Percentiles rank a stretch among this genome's conserved stretches.
Conservation (phyloP, 179 eudicot species). For the Corrigiola litoralis region DNA sequence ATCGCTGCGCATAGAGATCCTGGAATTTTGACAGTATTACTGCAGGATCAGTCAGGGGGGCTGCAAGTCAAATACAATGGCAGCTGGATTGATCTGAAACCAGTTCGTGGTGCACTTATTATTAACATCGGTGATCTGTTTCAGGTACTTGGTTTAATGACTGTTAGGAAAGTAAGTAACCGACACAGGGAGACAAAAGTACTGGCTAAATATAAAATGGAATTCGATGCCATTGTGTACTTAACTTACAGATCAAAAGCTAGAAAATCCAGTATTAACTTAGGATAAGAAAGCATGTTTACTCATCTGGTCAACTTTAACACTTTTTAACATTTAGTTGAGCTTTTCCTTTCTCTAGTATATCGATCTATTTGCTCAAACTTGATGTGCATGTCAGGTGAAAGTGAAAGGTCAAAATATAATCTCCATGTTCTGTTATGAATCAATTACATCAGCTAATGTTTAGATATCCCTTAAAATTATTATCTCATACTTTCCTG, state of each 20-base stretch:
- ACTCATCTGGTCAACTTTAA: neutral
- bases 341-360: too few species aligned
- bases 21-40: slow-evolving; percentile 55
- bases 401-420: too few species aligned
- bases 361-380: too few species aligned
- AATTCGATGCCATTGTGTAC: neutral
- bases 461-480: neutral
- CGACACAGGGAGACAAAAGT: neutral
- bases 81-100: slow-evolving; percentile 60
- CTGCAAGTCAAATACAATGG: slow-evolving; percentile 54
- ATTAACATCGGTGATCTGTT: slow-evolving; percentile 70
- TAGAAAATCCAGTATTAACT: too few species aligned
- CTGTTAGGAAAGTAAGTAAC: neutral
- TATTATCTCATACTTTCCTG: neutral
- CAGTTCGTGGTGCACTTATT: slow-evolving; percentile 59
- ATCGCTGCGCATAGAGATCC: slow-evolving; percentile 61
- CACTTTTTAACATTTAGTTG: too few species aligned
- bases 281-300: neutral
- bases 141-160: slow-evolving; percentile 39
- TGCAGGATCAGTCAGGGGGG: slow-evolving; percentile 63
- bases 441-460: neutral
- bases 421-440: neutral
- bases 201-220: neutral
- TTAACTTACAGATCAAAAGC: too few species aligned
- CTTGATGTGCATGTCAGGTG: too few species aligned